Evolutionary conservation across 208 protist species (phyloP), one percentile per base, ranked within the genome.

Genomic region (Herpetomonas tarakana): DNA sequence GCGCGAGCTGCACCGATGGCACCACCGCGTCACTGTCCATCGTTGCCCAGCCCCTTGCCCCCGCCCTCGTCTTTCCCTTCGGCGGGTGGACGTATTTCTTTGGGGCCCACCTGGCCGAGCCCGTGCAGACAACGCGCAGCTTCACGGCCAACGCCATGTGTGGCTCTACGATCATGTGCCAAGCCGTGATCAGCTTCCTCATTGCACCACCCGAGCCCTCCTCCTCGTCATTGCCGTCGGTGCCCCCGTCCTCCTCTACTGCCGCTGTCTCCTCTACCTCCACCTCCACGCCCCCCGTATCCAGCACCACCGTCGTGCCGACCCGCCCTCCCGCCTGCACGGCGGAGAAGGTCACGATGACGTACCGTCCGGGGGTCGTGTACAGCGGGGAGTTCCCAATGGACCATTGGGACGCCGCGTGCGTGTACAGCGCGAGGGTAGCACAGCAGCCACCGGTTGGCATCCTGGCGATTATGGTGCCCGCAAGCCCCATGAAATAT

Each of bases 111-210:
- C 6, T 55, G 65, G 12, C 57, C 26, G 3, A 28, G 19, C 18
- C 6, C 35, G 14, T 14, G 50, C 45, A 1, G 60, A 63, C 18
- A 12, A 46, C 28, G 30, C 39, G 35, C 14, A 64, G 56, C 19
- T 76, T 90, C 49, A 76, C 70, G 19, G 38, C 81, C 1, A 61
- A 73, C 27, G 83, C 78, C 6, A 55, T 70, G 28, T 88, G 76
- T 39, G 67, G 59, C 25, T 39, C 21, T 0, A 51, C 57, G 12
- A 63, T 78, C 45, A 24, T 75, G 26, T 90, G 83, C 52, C 63
- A 76, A 45, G 71, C 76, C 12, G 52, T 27, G 26, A 7, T 87
- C 18, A 28, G 47, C 30, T 82, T 79, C 59, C 49, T 57, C 12
- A 50, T 76, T 6, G 35, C 35, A 14, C 9, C 35, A 6, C 9